phyloP scores from a whole-genome alignment of 202 grass and related monocot species.

The Setaria viridis region DNA sequence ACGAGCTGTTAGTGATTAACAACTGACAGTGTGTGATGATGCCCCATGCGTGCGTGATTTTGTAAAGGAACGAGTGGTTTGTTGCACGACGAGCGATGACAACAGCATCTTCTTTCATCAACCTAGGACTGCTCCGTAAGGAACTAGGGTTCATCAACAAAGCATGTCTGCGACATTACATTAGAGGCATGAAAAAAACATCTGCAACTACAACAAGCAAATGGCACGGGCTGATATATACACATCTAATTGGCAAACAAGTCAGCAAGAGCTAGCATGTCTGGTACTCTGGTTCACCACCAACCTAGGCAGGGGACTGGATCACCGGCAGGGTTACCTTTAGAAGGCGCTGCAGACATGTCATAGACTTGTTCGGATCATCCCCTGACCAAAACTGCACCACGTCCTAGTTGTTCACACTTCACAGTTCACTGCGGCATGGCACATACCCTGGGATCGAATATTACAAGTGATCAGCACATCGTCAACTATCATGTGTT shows the following conservation, averaged over 20 bases:
- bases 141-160: background rate
- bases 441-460: background rate
- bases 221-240: slow-evolving; percentile 23
- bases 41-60: background rate
- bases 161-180: slow-evolving; percentile 6
- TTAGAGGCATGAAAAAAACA: background rate
- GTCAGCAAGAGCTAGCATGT: slow-evolving; percentile 11
- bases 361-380: background rate
- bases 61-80: background rate
- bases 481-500: background rate
- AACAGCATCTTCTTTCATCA: background rate
- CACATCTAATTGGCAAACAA: background rate
- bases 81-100: background rate
- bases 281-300: background rate
- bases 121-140: too few relatives aligned
- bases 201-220: slow-evolving; percentile 33
- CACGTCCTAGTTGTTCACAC: background rate
- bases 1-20: background rate
- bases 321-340: background rate
- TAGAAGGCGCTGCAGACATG: background rate
- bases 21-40: background rate
- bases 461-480: background rate
- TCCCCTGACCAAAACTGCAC: background rate
- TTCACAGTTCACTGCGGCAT: background rate
- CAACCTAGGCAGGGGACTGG: background rate